Evolutionary conservation across 257 asterid genomes (phyloP).

Genomic region (Handroanthus guayacan): DNA sequence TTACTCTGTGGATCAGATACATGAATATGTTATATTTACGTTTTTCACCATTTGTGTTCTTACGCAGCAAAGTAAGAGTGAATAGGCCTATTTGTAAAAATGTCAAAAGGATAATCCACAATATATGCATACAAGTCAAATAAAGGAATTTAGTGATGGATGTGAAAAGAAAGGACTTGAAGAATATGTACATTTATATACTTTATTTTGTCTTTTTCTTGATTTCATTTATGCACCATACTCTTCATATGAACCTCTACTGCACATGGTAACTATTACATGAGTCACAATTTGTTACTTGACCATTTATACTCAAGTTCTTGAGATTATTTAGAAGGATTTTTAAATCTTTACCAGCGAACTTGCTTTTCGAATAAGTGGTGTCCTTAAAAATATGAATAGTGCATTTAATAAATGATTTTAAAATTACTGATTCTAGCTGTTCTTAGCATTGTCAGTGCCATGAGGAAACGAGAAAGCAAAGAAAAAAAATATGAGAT

Average conservation of each 20-base stretch:
- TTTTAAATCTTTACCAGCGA: not conserved
- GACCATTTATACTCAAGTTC: conserved; percentile 1
- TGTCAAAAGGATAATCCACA: not conserved
- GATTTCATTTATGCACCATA: not conserved
- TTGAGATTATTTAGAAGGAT: conserved; percentile 9
- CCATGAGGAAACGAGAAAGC: not conserved
- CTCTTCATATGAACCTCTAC: not conserved
- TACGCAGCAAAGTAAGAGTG: conserved; percentile 4
- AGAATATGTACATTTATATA: not conserved
- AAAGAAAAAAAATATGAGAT: conserved; percentile 5
- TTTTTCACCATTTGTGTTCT: conserved; percentile 3
- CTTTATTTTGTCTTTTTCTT: conserved; percentile 1
- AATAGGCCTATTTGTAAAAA: not conserved
- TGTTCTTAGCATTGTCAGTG: not conserved
- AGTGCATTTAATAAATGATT: not conserved
- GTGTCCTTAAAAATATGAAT: not conserved
- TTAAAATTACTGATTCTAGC: conserved; percentile 3
- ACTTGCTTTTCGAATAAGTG: not conserved
- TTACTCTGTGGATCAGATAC: conserved; percentile 1
- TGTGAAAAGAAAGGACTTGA: not conserved
- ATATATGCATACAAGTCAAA: not conserved
- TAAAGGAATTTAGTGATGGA: not conserved
- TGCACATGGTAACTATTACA: not conserved
- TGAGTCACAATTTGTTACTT: not conserved
- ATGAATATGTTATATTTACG: not conserved